phyloP scores from a whole-genome alignment of 164 flowering plant genomes.

The Magnolia kwangsiensis region DNA sequence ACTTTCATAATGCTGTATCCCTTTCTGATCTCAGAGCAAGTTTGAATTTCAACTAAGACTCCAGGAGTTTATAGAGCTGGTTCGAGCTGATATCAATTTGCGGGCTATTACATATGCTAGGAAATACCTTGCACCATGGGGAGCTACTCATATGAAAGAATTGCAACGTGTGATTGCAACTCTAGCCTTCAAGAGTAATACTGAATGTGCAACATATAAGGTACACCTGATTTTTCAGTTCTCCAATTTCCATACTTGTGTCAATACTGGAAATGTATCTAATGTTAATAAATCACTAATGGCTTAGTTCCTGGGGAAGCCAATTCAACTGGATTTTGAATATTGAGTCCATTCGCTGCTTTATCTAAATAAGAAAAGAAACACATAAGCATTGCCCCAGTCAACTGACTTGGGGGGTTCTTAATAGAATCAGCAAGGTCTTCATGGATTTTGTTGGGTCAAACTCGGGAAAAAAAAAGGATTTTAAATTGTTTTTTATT shows the following conservation, averaged over 20 bases:
- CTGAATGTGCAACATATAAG: constrained; percentile 86
- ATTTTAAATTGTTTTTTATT: too few species aligned
- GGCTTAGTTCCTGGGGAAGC: neutral
- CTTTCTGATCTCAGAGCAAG: constrained; percentile 63
- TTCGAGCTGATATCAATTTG: constrained; percentile 64
- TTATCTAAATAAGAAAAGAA: neutral
- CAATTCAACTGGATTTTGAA: neutral
- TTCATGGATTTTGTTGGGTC: too few species aligned
- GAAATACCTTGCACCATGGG: constrained; percentile 87
- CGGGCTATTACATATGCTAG: constrained; percentile 83
- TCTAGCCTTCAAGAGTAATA: constrained; percentile 76
- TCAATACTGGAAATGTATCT: neutral
- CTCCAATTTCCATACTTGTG: neutral
- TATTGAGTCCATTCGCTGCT: neutral
- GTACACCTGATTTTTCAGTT: constrained; percentile 24
- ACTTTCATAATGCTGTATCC: constrained; percentile 5
- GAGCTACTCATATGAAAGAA: constrained; percentile 83
- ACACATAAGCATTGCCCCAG: too few species aligned
- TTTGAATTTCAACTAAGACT: constrained; percentile 90
- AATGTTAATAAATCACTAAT: neutral
- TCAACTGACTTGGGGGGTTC: neutral
- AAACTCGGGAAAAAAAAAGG: too few species aligned
- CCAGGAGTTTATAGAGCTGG: constrained; percentile 95
- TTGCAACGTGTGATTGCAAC: constrained; percentile 85
- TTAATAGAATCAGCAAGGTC: too few species aligned